Base-by-base conservation (phyloP, 2,329 filamentous ascomycete genomes). In the Fusarium globosum region DNA sequence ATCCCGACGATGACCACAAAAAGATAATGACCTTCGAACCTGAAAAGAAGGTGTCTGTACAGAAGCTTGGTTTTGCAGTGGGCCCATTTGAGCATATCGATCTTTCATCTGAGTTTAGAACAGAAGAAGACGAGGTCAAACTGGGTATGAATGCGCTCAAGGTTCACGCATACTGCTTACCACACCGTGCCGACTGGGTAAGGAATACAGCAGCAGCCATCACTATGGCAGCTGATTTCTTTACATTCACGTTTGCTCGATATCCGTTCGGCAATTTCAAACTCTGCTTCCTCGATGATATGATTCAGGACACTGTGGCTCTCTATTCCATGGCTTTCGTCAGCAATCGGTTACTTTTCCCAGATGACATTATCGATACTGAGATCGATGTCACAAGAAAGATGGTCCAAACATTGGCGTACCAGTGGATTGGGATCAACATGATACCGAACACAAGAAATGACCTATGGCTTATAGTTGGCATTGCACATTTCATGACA, bases 41-140 rank as follows among this genome's bases (percentile, higher is more conserved):
- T 56, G 88, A 89, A 68, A 91, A 91, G 70, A 90, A 93, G 57
- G 90, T 96, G 14, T 91, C 95, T 2, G 92, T 96, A 4, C 93
- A 95, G 71, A 96, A 98, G 80, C 91, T 99, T 72, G 96, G 95
- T 9, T 97, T 99, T 81, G 94, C 95, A 6, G 90, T 98, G 63
- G 96, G 97, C 0, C 96, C 97, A 1, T 99, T 99, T 80, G 95
- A 98, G 81, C 93, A 96, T 75, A 92, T 98, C 60, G 94, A 98
- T 79, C 86, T 99, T 10, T 90, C 86, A 71, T 93, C 94, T 6
- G 93, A 96, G 76, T 97, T 94, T 77, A 91, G 97, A 57, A 94
- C 95, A 51, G 94, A 94, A 71, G 94, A 97, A 75, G 94, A 97
- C 74, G 95, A 98, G 79, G 94, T 97, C 76, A 94, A 95, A 80